These are phyloP conservation scores for Panus rudis DNA, from an alignment of 768 basidiomycete genomes.

Conservation along the genomic window DNA sequence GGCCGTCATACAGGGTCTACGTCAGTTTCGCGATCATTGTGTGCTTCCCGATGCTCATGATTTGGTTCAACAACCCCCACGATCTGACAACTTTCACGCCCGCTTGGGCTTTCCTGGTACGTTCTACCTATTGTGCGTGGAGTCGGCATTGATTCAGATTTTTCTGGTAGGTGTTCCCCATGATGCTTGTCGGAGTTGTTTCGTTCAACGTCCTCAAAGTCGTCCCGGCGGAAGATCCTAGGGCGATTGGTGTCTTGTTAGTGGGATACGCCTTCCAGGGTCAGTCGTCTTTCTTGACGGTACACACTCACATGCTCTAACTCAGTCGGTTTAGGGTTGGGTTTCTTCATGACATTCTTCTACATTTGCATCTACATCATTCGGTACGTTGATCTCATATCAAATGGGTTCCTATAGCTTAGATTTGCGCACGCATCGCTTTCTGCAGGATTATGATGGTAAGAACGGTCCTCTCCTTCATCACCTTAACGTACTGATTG, in stretches of 20 bases:
- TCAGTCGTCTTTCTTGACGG: no score
- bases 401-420: neutral
- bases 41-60: conserved; percentile 41
- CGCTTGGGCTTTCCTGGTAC: conserved; percentile 30
- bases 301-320: conserved; percentile 6
- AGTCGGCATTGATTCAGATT: neutral
- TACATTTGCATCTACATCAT: conserved; percentile 44
- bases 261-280: conserved; percentile 43
- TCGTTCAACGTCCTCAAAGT: conserved; percentile 36
- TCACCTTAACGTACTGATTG: neutral
- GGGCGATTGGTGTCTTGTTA: conserved; percentile 35
- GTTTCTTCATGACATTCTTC: conserved; percentile 43
- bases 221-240: conserved; percentile 26
- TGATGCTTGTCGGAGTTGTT: conserved; percentile 41
- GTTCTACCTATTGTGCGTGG: conserved; percentile 9
- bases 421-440: conserved; percentile 1
- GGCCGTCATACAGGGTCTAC: conserved; percentile 40
- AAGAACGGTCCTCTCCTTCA: conserved; percentile 4
- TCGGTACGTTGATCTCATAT: conserved; percentile 21
- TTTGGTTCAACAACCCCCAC: conserved; percentile 42
- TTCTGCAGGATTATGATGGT: conserved; percentile 33
- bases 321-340: conserved; percentile 26
- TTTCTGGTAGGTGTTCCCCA: conserved; percentile 24
- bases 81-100: conserved; percentile 34
- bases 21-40: conserved; percentile 29